phyloP scores from a whole-genome alignment of 768 basidiomycete species.

The Clitopilus hobsonii region DNA sequence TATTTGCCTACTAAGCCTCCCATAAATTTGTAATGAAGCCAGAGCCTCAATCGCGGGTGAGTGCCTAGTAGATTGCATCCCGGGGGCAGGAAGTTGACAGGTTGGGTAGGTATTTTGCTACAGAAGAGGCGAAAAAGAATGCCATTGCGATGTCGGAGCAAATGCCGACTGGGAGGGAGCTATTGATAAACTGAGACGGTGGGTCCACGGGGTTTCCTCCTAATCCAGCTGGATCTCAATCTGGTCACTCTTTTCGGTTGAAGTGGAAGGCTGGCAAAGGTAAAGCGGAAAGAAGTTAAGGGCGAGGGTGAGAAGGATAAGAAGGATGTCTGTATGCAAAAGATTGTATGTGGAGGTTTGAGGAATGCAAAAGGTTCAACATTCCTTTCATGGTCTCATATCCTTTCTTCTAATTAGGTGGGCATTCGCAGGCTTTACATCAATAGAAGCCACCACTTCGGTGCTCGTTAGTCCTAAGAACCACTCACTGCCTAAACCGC shows the following conservation, averaged over 20 bases:
- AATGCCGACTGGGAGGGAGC: constrained; percentile 74
- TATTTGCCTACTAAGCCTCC: constrained; percentile 79
- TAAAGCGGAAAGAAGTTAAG: constrained; percentile 21
- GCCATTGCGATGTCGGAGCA: constrained; percentile 84
- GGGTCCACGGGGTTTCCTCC: constrained; percentile 15
- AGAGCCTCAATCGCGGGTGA: constrained; percentile 82
- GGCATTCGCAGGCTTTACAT: constrained; percentile 90
- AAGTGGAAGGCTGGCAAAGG: constrained; percentile 30
- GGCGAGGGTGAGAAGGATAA: constrained; percentile 23
- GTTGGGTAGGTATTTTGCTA: constrained; percentile 74
- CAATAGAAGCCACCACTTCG: constrained; percentile 71
- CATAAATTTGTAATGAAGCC: constrained; percentile 38
- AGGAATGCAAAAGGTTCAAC: constrained; percentile 95
- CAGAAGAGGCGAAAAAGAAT: constrained; percentile 62
- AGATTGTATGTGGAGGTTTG: constrained; percentile 93
- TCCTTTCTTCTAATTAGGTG: constrained; percentile 50
- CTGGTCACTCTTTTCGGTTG: constrained; percentile 62
- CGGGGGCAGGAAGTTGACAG: not conserved
- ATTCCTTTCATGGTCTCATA: not conserved
- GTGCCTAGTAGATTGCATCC: constrained; percentile 17
- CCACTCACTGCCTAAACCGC: constrained; percentile 76
- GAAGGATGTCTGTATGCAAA: constrained; percentile 60
- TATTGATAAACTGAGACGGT: constrained; percentile 97
- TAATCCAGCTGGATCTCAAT: constrained; percentile 30
- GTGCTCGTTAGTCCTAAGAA: constrained; percentile 82